Percentiles rank a stretch among this genome's conserved stretches.
These are phyloP conservation scores for Ciborinia camelliae DNA, from an alignment of 2,329 filamentous ascomycete species.

Conservation along the genomic window DNA sequence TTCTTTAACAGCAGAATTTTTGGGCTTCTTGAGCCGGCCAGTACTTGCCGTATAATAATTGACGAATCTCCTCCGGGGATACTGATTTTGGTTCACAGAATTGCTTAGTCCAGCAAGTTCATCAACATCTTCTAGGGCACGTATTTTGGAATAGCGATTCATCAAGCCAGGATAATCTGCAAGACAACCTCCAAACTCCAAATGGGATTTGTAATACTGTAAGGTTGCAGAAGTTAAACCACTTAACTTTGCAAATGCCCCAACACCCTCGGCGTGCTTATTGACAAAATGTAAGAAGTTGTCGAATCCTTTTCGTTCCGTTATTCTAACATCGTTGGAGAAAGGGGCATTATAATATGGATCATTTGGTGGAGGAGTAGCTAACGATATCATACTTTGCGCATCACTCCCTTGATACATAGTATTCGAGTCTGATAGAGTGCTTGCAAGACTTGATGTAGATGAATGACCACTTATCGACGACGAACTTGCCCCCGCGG, in stretches of 20 bases:
- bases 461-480: slow-evolving; percentile 25
- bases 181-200: slow-evolving; percentile 79
- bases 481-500: slow-evolving; percentile 24
- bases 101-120: slow-evolving; percentile 43
- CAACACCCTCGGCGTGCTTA: slow-evolving; percentile 66
- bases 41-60: slow-evolving; percentile 91
- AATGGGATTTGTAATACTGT: slow-evolving; percentile 71
- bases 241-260: slow-evolving; percentile 14
- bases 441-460: slow-evolving; percentile 27
- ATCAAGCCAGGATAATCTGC: slow-evolving; percentile 72
- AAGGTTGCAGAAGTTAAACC: slow-evolving; percentile 64
- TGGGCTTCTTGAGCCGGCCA: slow-evolving; percentile 59
- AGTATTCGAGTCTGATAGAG: slow-evolving; percentile 25
- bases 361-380: slow-evolving; percentile 40
- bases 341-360: slow-evolving; percentile 75
- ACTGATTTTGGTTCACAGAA: slow-evolving; percentile 30
- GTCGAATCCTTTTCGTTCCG: slow-evolving; percentile 66
- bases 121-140: slow-evolving; percentile 68
- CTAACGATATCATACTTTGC: slow-evolving; percentile 30
- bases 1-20: slow-evolving; percentile 30
- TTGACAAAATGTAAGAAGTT: slow-evolving; percentile 71
- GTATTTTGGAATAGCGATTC: slow-evolving; percentile 64
- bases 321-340: slow-evolving; percentile 67
- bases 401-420: slow-evolving; percentile 28
- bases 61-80: slow-evolving; percentile 67